Conservation (phyloP, 2,329 filamentous ascomycete genomes). For the Torrubiella hemipterigena region DNA sequence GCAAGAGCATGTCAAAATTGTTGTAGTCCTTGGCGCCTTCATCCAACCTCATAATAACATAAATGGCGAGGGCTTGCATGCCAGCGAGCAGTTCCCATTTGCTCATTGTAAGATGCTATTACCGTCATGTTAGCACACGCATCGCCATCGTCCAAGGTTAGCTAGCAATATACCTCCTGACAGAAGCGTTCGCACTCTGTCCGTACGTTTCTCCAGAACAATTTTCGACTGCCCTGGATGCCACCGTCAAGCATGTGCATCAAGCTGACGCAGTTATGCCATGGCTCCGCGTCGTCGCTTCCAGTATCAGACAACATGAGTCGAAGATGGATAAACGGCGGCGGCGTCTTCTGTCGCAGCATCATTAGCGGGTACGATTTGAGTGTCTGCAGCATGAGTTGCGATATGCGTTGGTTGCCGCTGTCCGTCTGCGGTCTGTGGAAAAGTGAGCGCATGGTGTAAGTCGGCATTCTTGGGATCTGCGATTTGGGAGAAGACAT, state of each 20-base stretch:
- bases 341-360: constrained; percentile 1
- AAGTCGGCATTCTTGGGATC: neutral
- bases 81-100: constrained; percentile 5
- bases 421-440: neutral
- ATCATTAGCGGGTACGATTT: constrained; percentile 6
- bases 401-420: constrained; percentile 1
- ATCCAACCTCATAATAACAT: constrained; percentile 5
- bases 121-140: too few relatives aligned
- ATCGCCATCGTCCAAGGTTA: neutral
- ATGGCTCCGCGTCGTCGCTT: constrained; percentile 2
- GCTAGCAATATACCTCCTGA: neutral
- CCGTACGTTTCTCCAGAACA: constrained; percentile 6
- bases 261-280: constrained; percentile 6
- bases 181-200: constrained; percentile 4
- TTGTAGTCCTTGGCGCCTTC: neutral
- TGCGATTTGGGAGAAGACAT: neutral
- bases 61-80: constrained; percentile 6
- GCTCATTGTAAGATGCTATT: constrained; percentile 1
- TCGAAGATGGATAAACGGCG: constrained; percentile 6
- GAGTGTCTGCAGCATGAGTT: constrained; percentile 4
- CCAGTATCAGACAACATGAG: neutral
- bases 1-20: constrained; percentile 2
- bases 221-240: constrained; percentile 1
- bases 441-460: neutral
- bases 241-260: constrained; percentile 3